These are phyloP conservation scores for Garcia nutans DNA, from an alignment of 345 rosid genomes.

Conservation along the genomic window DNA sequence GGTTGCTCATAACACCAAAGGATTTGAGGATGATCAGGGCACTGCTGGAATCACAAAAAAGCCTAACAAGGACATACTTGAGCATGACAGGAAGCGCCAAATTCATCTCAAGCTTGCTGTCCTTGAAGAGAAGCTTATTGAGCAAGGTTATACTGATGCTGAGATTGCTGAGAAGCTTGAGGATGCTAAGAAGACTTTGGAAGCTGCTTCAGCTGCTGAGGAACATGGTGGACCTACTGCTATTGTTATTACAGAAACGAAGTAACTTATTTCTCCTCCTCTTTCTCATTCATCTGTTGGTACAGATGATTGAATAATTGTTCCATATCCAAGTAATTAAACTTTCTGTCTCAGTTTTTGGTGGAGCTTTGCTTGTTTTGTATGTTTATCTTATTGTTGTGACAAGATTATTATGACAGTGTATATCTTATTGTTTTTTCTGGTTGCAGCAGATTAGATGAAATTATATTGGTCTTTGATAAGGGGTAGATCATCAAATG, in stretches of 20 bases:
- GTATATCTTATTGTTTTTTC: neutral
- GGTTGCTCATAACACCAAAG: slow-evolving; percentile 51
- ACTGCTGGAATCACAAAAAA: slow-evolving; percentile 81
- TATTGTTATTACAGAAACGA: slow-evolving; percentile 24
- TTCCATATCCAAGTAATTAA: neutral
- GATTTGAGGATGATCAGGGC: slow-evolving; percentile 79
- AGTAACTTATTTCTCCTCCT: slow-evolving; percentile 19
- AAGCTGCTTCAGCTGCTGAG: slow-evolving; percentile 53
- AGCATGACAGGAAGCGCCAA: slow-evolving; percentile 93
- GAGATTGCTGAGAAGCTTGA: slow-evolving; percentile 82
- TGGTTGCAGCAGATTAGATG: neutral
- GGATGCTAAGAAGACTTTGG: slow-evolving; percentile 67
- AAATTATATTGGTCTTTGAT: neutral
- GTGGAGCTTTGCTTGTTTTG: neutral
- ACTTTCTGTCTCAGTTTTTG: neutral
- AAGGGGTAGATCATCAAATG: neutral
- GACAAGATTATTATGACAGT: neutral
- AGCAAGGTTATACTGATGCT: slow-evolving; percentile 74
- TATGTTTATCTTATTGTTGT: neutral
- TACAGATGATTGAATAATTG: neutral
- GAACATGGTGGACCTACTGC: slow-evolving; percentile 37
- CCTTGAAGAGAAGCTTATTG: slow-evolving; percentile 76
- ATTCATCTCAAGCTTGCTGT: slow-evolving; percentile 79
- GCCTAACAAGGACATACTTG: slow-evolving; percentile 78
- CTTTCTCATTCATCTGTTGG: neutral